These are phyloP conservation scores for Brassica cretica DNA, from an alignment of 345 rosid genomes.

Conservation along the genomic window DNA sequence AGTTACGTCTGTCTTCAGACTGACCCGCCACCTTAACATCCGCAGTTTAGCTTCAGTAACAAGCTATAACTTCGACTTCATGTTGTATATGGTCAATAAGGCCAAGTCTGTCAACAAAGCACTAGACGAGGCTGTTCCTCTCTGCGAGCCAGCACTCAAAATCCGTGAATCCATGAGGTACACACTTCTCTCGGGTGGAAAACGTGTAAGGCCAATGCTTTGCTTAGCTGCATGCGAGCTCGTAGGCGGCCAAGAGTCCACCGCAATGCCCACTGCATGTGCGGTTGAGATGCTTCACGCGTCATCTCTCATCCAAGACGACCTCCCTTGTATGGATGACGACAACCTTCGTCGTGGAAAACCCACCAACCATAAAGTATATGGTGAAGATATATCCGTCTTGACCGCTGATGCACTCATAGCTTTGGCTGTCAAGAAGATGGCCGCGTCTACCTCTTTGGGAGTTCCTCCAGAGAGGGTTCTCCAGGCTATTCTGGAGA, in stretches of 20 bases:
- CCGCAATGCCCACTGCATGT: constrained; percentile 74
- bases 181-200: constrained; percentile 72
- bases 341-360: constrained; percentile 76
- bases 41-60: neutral
- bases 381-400: constrained; percentile 63
- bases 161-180: constrained; percentile 87
- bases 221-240: constrained; percentile 78
- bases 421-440: constrained; percentile 51
- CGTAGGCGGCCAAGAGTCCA: constrained; percentile 60
- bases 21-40: neutral
- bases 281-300: constrained; percentile 78
- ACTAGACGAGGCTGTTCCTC: constrained; percentile 55
- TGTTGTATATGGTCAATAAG: constrained; percentile 60
- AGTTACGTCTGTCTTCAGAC: neutral
- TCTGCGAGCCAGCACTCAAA: constrained; percentile 54
- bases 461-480: constrained; percentile 42
- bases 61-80: constrained; percentile 45
- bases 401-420: constrained; percentile 67
- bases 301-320: constrained; percentile 73
- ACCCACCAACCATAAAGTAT: constrained; percentile 74
- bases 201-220: constrained; percentile 69
- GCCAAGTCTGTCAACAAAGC: constrained; percentile 61
- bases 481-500: constrained; percentile 51
- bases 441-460: constrained; percentile 26
- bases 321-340: constrained; percentile 80